These are phyloP conservation scores for Eucalyptus tenuipes DNA, from an alignment of 345 rosid species.

Conservation along the genomic window DNA sequence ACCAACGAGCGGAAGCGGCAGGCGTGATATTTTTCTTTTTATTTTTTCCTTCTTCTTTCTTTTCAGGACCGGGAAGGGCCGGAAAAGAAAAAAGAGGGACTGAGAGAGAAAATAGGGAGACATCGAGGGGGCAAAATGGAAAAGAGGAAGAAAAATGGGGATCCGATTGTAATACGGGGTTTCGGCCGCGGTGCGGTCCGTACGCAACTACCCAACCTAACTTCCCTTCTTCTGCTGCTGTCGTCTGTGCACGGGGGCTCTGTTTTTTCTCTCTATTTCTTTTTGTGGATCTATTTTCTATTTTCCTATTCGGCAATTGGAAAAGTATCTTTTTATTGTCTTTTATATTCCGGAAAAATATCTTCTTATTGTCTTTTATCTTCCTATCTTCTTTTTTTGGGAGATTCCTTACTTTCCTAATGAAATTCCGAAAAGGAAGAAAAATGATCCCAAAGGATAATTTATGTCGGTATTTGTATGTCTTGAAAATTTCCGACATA, in stretches of 20 bases:
- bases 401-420: neutral
- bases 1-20: neutral
- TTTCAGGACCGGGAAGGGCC: neutral
- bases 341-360: too few species aligned
- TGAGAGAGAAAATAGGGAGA: neutral
- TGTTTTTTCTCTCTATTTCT: neutral
- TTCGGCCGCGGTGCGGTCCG: neutral
- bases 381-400: too few species aligned
- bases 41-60: neutral
- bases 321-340: too few species aligned
- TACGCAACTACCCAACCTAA: neutral
- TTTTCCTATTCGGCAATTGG: neutral
- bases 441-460: neutral
- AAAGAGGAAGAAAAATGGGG: neutral
- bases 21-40: neutral
- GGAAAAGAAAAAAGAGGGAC: neutral
- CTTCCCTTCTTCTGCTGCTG: neutral
- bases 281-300: neutral
- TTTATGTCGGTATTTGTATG: neutral
- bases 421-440: neutral
- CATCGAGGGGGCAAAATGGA: neutral
- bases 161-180: neutral
- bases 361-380: too few species aligned
- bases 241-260: accelerated
- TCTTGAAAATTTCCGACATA: neutral